Conservation (phyloP, 2,329 filamentous ascomycete genomes). For the Penicillium sclerotiorum region DNA sequence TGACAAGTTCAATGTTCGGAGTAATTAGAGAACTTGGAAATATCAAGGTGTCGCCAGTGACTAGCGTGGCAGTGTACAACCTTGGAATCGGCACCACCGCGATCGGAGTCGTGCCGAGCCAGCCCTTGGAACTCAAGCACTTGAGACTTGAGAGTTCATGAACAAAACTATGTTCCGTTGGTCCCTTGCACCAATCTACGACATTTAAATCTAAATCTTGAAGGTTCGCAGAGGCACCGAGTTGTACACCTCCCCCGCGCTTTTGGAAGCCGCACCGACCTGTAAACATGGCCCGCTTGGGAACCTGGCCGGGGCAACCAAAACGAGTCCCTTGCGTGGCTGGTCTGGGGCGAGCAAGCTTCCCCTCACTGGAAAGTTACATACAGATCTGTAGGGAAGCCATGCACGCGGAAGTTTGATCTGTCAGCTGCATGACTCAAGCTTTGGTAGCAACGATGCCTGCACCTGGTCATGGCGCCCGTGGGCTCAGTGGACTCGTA, state of each 20-base stretch:
- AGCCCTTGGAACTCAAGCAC: too few relatives aligned
- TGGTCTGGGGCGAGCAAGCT: background rate
- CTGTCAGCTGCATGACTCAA: constrained; percentile 22
- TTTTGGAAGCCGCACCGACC: background rate
- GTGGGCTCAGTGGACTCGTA: too few relatives aligned
- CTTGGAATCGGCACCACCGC: too few relatives aligned
- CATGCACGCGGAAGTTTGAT: constrained; percentile 8
- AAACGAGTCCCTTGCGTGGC: constrained; percentile 4
- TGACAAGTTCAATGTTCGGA: too few relatives aligned
- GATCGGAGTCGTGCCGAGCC: too few relatives aligned
- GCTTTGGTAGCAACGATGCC: constrained; percentile 14
- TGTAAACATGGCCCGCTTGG: constrained; percentile 1
- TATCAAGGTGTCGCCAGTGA: too few relatives aligned
- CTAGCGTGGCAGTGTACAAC: too few relatives aligned
- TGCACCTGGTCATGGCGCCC: constrained; percentile 11
- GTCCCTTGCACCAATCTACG: background rate
- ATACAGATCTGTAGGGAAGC: constrained; percentile 5
- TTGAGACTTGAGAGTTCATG: too few relatives aligned
- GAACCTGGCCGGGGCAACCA: constrained; percentile 2
- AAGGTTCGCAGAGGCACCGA: too few relatives aligned
- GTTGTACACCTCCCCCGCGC: constrained; percentile 1
- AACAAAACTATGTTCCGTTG: background rate
- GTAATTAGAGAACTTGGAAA: too few relatives aligned
- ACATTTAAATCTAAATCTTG: too few relatives aligned
- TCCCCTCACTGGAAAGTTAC: constrained; percentile 4